A percentile compares a stretch with the other conserved stretches of the same genome.
Evolutionary conservation across 2,329 filamentous ascomycete species (phyloP).

Genomic region (Talaromyces sp.): DNA sequence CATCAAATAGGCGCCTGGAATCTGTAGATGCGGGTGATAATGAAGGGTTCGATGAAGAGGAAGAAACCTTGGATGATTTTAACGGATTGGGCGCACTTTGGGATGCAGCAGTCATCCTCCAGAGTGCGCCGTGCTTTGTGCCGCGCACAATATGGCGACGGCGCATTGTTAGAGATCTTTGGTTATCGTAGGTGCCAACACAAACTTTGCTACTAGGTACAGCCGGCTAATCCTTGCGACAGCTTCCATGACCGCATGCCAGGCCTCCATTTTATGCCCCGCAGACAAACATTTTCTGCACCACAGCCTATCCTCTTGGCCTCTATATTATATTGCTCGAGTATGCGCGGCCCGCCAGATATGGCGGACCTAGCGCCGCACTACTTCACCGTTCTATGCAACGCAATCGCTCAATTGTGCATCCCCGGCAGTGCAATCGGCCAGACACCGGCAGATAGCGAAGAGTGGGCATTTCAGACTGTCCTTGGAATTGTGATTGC

Average conservation of each 20-base stretch:
- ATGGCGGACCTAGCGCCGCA: conserved; percentile 10
- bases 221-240: neutral
- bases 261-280: conserved; percentile 19
- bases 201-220: neutral
- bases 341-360: conserved; percentile 15
- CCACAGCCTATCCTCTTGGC: conserved; percentile 17
- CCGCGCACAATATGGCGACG: conserved; percentile 15
- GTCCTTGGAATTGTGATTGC: conserved; percentile 18
- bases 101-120: conserved; percentile 13
- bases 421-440: conserved; percentile 10
- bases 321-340: conserved; percentile 19
- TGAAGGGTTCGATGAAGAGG: conserved; percentile 5
- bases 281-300: conserved; percentile 18
- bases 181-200: conserved; percentile 12
- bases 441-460: conserved; percentile 6
- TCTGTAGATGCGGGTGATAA: neutral
- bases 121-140: conserved; percentile 11
- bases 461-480: conserved; percentile 19
- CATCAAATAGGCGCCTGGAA: neutral
- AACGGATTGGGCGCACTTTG: conserved; percentile 11
- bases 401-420: conserved; percentile 17
- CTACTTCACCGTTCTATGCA: conserved; percentile 16
- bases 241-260: conserved; percentile 19
- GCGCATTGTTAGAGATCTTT: conserved; percentile 12
- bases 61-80: conserved; percentile 2